These are phyloP conservation scores for Leptomonas pyrrhocoris DNA, from an alignment of 208 protist genomes.

Conservation along the genomic window DNA sequence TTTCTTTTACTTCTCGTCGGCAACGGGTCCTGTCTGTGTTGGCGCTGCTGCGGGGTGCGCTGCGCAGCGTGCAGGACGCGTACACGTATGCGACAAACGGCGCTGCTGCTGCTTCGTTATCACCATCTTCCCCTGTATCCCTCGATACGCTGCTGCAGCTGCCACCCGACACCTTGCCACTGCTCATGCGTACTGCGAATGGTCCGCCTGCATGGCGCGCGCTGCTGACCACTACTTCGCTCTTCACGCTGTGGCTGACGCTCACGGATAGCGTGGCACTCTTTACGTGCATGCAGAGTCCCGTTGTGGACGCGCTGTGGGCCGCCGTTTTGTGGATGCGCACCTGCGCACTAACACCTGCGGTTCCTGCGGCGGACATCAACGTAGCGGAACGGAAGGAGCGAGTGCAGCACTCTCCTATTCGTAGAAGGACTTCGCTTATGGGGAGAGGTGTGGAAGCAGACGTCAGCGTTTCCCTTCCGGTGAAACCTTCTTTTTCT, in stretches of 20 bases:
- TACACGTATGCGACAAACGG: constrained; percentile 14
- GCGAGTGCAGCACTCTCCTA: too few relatives aligned
- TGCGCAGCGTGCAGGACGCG: constrained; percentile 16
- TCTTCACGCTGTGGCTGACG: constrained; percentile 21
- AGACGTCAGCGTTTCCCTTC: neutral
- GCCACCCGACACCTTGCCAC: constrained; percentile 18
- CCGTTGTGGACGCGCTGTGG: constrained; percentile 20
- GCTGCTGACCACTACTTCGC: constrained; percentile 10
- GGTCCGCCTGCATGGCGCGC: constrained; percentile 6
- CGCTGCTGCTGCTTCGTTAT: neutral
- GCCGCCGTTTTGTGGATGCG: constrained; percentile 34
- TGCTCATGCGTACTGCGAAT: neutral
- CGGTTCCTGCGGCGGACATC: neutral
- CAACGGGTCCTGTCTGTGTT: constrained; percentile 12
- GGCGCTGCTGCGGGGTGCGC: constrained; percentile 14
- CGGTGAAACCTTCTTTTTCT: neutral
- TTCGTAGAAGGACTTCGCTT: too few relatives aligned
- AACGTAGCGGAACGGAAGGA: too few relatives aligned
- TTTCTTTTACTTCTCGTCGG: neutral
- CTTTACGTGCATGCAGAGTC: constrained; percentile 6
- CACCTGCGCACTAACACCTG: neutral
- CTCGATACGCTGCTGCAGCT: constrained; percentile 29
- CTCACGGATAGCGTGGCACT: constrained; percentile 12
- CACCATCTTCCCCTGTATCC: too few relatives aligned
- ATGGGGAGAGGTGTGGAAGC: too few relatives aligned